Percentiles rank a stretch among this genome's conserved stretches.
phyloP scores from a whole-genome alignment of 306 rosid species.

The Trichosanthes truncata region DNA sequence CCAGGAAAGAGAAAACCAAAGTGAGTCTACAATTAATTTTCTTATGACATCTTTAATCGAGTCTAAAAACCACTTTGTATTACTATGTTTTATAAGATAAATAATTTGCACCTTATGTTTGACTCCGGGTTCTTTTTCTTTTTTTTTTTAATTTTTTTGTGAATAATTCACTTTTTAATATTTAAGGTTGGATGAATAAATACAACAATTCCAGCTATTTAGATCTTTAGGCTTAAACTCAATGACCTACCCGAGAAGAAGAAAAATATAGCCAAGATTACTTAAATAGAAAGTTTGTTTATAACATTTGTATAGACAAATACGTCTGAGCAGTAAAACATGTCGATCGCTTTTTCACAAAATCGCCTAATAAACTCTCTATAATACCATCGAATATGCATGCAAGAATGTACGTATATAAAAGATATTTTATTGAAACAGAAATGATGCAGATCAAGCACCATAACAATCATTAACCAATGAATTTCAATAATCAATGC shows the following conservation, averaged over 20 bases:
- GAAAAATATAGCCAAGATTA: not conserved
- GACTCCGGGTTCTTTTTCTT: not conserved
- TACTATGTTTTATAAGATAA: not conserved
- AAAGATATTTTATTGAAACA: not conserved
- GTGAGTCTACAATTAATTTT: not conserved
- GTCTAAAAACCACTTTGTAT: not conserved
- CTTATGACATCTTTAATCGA: not conserved
- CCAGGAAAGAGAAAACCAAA: not conserved
- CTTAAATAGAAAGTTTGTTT: not conserved
- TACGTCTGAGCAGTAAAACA: not conserved
- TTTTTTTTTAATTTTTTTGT: not conserved
- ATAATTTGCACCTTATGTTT: not conserved
- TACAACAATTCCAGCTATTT: not conserved
- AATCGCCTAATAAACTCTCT: not conserved
- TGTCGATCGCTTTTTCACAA: not conserved
- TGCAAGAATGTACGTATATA: not conserved
- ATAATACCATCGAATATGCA: not conserved
- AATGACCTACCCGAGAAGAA: not conserved
- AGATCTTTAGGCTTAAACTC: not conserved
- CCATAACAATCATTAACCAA: not conserved
- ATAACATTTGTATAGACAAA: not conserved
- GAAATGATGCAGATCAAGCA: not conserved
- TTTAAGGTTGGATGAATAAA: not conserved
- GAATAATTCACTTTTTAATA: not conserved
- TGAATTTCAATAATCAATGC: not conserved